Evolutionary conservation across 169 alveolate genomes (phyloP), one percentile per base, ranked within the genome.

Genomic region (Plasmodium ovale): DNA sequence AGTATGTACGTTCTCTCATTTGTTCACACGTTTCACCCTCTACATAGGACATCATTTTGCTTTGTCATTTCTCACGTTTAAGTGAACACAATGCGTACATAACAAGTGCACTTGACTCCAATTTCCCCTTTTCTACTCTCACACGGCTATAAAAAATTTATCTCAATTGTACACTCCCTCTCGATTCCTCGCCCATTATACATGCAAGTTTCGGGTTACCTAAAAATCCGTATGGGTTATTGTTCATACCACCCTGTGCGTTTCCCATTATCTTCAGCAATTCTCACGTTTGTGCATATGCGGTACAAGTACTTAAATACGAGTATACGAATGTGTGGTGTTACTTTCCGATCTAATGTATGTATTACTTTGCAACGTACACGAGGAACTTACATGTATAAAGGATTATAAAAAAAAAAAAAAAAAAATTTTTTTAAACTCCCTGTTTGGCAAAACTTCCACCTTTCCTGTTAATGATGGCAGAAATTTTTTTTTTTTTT

Each of bases 191-290:
- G 39, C 7, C 25, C 16, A 21, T 27, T 49, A 27, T 19, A 14
- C 23, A 23, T 0, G 25, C 21, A 58, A 27, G 16, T 56, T 23
- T 37, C n/a, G 14, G n/a, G 14, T 64, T 77, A 77, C 88, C 88
- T 44, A 77, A 77, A 62, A 60, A 77, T 60, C 88, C 88, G 54
- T 77, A 77, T 14, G 88, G 88, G 25, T 60, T 60, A 68, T 77
- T 77, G 64, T 70, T 70, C 88, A 77, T 77, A 39, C 88, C 88
- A 7, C 88, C 88, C 44, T 60, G 88, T 27, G 69, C 35, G 47
- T 77, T 77, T 27, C 88, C 88, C 88, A 77, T 77, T 39, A 4
- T 72, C 16, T n/a, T n/a, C n/a, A n/a, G n/a, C n/a, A 19, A 16
- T 7, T 9, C 12, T 39, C 37, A n/a, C 56, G 16, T 47, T 35